A percentile compares a stretch with the other conserved stretches of the same genome.
Evolutionary conservation across 1,284 basidiomycete species (phyloP).

Genomic region (Puccinia horiana): DNA sequence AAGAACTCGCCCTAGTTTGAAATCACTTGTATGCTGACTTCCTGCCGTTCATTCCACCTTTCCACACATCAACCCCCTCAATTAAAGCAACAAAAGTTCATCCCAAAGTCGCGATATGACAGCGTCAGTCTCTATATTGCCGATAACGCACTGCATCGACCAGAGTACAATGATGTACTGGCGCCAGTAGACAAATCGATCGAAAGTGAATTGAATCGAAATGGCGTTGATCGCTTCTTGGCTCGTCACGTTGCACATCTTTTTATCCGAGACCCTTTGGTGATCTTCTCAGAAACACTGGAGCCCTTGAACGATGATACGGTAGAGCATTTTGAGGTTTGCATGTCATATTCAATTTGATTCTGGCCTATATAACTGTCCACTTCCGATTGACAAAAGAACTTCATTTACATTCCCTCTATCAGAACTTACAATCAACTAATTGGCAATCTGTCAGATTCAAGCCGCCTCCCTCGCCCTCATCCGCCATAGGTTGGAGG

Average conservation of each 20-base stretch:
- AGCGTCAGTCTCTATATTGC: conserved; percentile 94
- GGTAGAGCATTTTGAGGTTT: conserved; percentile 93
- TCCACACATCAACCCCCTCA: conserved; percentile 50
- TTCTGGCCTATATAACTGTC: not conserved
- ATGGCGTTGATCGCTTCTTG: conserved; percentile 83
- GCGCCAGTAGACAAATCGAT: conserved; percentile 77
- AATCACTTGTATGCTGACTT: not conserved
- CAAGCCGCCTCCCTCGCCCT: conserved; percentile 86
- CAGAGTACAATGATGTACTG: conserved; percentile 87
- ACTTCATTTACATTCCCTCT: not conserved
- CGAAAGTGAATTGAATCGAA: conserved; percentile 63
- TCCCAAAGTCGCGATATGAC: conserved; percentile 96
- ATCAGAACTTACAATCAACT: conserved; percentile 92
- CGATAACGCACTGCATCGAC: conserved; percentile 77
- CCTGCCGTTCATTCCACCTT: conserved; percentile 28
- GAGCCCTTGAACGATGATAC: conserved; percentile 78
- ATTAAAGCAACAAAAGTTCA: conserved; percentile 22
- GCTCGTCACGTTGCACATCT: conserved; percentile 91
- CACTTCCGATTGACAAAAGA: not conserved
- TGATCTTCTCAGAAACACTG: conserved; percentile 90
- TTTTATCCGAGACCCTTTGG: conserved; percentile 96
- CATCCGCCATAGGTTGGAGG: conserved; percentile 91
- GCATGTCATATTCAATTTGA: conserved; percentile 37
- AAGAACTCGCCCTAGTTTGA: not conserved
- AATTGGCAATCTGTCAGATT: conserved; percentile 99